These are phyloP conservation scores for Sordariomycetes sp. DNA, from an alignment of 2,329 filamentous ascomycete genomes.

Conservation along the genomic window DNA sequence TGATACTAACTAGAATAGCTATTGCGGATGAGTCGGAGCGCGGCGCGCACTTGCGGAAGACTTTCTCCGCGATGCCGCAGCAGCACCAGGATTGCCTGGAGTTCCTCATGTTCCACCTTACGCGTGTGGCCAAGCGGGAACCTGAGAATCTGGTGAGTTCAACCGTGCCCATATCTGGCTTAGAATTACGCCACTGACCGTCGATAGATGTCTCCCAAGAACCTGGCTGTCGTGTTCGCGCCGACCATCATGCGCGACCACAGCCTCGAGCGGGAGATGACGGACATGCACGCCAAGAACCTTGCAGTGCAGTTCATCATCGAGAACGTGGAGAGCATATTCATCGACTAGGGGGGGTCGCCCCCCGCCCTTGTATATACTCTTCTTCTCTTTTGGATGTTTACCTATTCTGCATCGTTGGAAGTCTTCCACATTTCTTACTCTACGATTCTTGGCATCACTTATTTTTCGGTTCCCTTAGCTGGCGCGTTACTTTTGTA, in stretches of 20 bases:
- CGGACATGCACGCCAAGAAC: slow-evolving; percentile 90
- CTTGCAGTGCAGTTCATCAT: slow-evolving; percentile 85
- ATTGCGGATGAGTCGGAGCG: slow-evolving; percentile 57
- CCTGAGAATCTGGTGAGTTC: slow-evolving; percentile 66
- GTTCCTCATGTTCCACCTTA: slow-evolving; percentile 88
- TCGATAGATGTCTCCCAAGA: slow-evolving; percentile 81
- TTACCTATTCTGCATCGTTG: not conserved
- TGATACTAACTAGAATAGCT: slow-evolving; percentile 26
- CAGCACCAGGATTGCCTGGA: slow-evolving; percentile 84
- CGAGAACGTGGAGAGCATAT: slow-evolving; percentile 78
- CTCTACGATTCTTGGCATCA: not conserved
- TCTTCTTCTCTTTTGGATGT: not conserved
- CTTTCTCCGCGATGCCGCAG: slow-evolving; percentile 68
- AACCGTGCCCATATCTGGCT: not conserved
- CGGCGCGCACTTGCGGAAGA: slow-evolving; percentile 59
- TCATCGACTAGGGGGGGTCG: slow-evolving; percentile 34
- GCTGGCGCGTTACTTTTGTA: not conserved
- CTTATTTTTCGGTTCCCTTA: not conserved
- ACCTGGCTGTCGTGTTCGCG: slow-evolving; percentile 92
- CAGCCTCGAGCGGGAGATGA: slow-evolving; percentile 88
- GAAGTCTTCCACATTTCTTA: not conserved
- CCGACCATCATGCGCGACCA: slow-evolving; percentile 93
- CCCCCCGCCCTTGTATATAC: not conserved
- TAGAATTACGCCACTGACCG: not conserved
- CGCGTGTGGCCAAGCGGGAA: slow-evolving; percentile 72